These are phyloP conservation scores for Limonium bicolor DNA, from an alignment of 148 eudicot genomes.

Conservation along the genomic window DNA sequence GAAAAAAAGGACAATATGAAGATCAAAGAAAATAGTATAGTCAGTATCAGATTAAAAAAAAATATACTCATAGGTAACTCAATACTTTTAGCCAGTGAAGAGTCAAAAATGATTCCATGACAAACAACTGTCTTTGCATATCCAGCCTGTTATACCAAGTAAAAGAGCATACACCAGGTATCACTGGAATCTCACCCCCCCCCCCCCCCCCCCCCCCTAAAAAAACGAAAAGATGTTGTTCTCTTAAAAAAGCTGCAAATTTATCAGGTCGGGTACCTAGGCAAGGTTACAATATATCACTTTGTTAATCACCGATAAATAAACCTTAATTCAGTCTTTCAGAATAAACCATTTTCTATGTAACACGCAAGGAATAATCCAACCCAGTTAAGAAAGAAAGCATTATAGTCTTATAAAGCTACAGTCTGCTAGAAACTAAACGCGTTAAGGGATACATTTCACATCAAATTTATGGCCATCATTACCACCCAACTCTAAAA, in stretches of 20 bases:
- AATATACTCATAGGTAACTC: not conserved
- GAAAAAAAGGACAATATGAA: slow-evolving; percentile 3
- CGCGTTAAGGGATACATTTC: not conserved
- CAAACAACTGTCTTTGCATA: not conserved
- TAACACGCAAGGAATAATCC: no score
- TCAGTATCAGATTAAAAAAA: no score
- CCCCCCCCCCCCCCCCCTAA: no score
- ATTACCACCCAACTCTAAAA: not conserved
- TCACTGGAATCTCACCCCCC: no score
- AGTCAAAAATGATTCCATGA: not conserved
- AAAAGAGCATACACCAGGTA: no score
- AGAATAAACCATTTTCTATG: no score
- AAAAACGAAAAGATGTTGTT: no score
- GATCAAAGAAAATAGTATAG: not conserved
- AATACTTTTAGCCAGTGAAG: not conserved
- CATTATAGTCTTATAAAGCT: not conserved
- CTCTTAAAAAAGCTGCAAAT: no score
- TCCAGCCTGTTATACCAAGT: not conserved
- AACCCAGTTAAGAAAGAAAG: not conserved
- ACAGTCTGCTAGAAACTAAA: not conserved
- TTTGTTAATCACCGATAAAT: no score
- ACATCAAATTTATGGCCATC: not conserved
- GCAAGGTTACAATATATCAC: no score
- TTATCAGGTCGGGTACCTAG: no score
- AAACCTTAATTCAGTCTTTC: no score